Conservation (phyloP, 169 alveolate species). For the Plasmodium blacklocki region DNA sequence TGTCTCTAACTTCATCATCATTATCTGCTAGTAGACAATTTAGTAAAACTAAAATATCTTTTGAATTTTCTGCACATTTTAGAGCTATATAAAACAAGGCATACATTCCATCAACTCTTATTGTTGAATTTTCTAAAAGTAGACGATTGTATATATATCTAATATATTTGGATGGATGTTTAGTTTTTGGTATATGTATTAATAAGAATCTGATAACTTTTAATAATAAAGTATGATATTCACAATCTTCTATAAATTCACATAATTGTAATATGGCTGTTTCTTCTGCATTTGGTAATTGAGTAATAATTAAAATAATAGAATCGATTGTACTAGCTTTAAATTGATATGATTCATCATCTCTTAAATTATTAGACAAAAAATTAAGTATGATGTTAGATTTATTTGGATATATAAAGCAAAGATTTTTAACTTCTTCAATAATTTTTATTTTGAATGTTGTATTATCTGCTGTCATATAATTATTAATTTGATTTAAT, state of each 20-base stretch:
- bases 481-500: slow-evolving; percentile 86
- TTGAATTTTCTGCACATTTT: slow-evolving; percentile 80
- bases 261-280: slow-evolving; percentile 93
- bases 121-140: slow-evolving; percentile 95
- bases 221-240: slow-evolving; percentile 90
- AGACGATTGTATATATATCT: slow-evolving; percentile 97
- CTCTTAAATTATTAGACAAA: slow-evolving; percentile 93
- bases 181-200: slow-evolving; percentile 92
- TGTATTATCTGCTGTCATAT: slow-evolving; percentile 87
- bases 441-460: slow-evolving; percentile 93
- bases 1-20: slow-evolving; percentile 88
- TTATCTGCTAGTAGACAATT: slow-evolving; percentile 80
- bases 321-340: slow-evolving; percentile 94
- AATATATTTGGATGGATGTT: slow-evolving; percentile 93
- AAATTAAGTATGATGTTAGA: slow-evolving; percentile 91
- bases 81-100: slow-evolving; percentile 94
- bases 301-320: slow-evolving; percentile 90
- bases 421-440: slow-evolving; percentile 93
- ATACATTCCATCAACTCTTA: slow-evolving; percentile 97
- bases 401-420: slow-evolving; percentile 94
- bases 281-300: slow-evolving; percentile 88
- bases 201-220: slow-evolving; percentile 93
- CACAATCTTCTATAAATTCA: slow-evolving; percentile 99
- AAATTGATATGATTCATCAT: slow-evolving; percentile 92
- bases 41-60: slow-evolving; percentile 80